Evolutionary conservation across 352 stramenopile genomes (phyloP).

Genomic region (Globisporangium cylindrosporum): DNA sequence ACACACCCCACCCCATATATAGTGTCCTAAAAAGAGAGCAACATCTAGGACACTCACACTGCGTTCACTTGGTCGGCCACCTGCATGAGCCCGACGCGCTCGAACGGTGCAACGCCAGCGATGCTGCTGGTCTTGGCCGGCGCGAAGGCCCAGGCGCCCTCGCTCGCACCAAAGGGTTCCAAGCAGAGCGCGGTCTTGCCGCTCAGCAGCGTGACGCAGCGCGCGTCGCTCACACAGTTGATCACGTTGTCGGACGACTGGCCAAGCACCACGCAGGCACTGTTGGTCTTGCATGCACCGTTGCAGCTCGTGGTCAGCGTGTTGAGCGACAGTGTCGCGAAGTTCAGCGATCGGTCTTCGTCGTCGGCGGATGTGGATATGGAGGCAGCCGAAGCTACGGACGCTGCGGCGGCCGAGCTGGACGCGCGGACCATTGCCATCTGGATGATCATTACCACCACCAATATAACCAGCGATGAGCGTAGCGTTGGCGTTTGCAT

Average conservation of each 20-base stretch:
- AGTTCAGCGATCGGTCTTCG: slow-evolving; percentile 13
- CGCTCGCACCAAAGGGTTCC: slow-evolving; percentile 40
- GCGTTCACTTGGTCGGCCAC: slow-evolving; percentile 42
- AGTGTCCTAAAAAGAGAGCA: background rate
- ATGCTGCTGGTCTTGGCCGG: slow-evolving; percentile 48
- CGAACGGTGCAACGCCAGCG: slow-evolving; percentile 53
- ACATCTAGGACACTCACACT: slow-evolving; percentile 24
- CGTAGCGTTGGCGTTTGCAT: background rate
- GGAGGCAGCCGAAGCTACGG: slow-evolving; percentile 10
- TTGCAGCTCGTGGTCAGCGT: slow-evolving; percentile 78
- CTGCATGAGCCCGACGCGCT: slow-evolving; percentile 70
- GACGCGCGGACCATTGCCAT: background rate
- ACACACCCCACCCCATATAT: no score
- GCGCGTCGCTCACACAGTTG: slow-evolving; percentile 74
- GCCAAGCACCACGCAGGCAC: slow-evolving; percentile 65
- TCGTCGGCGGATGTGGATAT: background rate
- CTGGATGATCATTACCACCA: background rate
- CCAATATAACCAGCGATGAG: background rate
- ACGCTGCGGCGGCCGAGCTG: background rate
- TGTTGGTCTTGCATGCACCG: slow-evolving; percentile 54
- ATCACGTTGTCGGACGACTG: slow-evolving; percentile 54
- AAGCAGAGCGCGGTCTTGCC: slow-evolving; percentile 66
- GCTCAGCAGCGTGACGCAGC: slow-evolving; percentile 63
- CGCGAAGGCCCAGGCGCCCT: slow-evolving; percentile 49
- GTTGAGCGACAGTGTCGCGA: slow-evolving; percentile 37